Conservation (phyloP, 345 rosid genomes). For the Arabis hirsuta region DNA sequence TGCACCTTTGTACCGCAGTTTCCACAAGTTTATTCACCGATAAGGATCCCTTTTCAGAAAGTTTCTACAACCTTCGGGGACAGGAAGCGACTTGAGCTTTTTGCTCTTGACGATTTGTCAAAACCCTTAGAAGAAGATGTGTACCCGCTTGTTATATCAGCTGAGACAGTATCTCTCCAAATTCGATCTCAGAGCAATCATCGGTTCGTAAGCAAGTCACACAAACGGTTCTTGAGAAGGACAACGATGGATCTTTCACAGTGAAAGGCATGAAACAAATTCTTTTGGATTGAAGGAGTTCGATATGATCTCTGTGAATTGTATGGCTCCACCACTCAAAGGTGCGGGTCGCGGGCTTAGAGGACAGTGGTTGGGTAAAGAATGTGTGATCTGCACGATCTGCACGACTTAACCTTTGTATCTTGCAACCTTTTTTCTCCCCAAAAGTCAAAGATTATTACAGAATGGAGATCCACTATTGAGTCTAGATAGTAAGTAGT, state of each 20-base stretch:
- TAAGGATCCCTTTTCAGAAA: slow-evolving; percentile 62
- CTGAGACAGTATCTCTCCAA: slow-evolving; percentile 56
- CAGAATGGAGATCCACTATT: no score
- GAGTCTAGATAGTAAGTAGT: no score
- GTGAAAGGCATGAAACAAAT: slow-evolving; percentile 78
- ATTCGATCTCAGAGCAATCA: slow-evolving; percentile 41
- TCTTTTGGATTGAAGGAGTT: slow-evolving; percentile 82
- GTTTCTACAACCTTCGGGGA: slow-evolving; percentile 75
- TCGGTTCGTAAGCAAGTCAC: slow-evolving; percentile 76
- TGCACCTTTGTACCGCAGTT: slow-evolving; percentile 70
- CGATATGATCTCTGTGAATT: slow-evolving; percentile 82
- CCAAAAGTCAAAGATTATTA: no score
- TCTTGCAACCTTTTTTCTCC: no score
- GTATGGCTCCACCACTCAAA: slow-evolving; percentile 60
- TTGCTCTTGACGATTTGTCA: slow-evolving; percentile 73
- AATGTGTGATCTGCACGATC: slow-evolving; percentile 94
- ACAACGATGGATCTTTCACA: slow-evolving; percentile 49
- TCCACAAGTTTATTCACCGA: slow-evolving; percentile 72
- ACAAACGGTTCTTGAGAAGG: slow-evolving; percentile 74
- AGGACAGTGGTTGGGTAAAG: slow-evolving; percentile 78
- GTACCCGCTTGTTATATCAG: slow-evolving; percentile 85
- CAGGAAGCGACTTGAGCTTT: slow-evolving; percentile 86
- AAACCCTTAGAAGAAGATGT: slow-evolving; percentile 77
- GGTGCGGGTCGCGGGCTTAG: slow-evolving; percentile 56
- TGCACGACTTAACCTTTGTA: no score